phyloP scores from a whole-genome alignment of 306 rosid genomes.

The Pyrus betulifolia region DNA sequence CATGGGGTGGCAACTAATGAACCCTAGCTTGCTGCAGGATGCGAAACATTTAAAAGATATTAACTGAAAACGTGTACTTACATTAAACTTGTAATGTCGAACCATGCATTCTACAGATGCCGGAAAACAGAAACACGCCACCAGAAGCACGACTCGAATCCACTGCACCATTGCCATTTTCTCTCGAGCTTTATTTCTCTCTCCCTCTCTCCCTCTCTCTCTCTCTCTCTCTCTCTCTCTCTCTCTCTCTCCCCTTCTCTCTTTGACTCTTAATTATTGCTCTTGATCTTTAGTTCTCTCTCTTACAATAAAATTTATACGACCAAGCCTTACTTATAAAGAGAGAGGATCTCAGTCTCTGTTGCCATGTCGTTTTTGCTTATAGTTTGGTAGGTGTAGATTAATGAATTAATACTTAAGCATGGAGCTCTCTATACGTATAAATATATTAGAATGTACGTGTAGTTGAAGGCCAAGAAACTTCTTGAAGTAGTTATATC shows the following conservation, averaged over 20 bases:
- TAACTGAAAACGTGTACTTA: constrained; percentile 4
- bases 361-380: constrained; percentile 44
- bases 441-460: neutral
- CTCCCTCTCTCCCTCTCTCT: neutral
- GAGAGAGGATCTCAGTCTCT: neutral
- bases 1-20: neutral
- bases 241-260: too few relatives aligned
- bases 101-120: constrained; percentile 34
- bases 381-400: constrained; percentile 23
- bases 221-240: neutral
- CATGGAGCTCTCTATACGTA: constrained; percentile 18
- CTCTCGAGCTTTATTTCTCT: neutral
- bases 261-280: neutral
- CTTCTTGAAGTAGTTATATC: constrained; percentile 10
- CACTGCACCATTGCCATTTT: constrained; percentile 4
- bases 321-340: constrained; percentile 23
- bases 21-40: neutral
- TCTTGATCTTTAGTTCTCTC: neutral
- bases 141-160: constrained; percentile 9
- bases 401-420: constrained; percentile 12
- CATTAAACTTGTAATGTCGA: constrained; percentile 45
- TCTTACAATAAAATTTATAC: neutral
- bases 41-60: neutral
- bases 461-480: neutral
- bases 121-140: constrained; percentile 18